Evolutionary conservation across 140 eudicot genomes (phyloP).

Genomic region (Stevia rebaudiana): DNA sequence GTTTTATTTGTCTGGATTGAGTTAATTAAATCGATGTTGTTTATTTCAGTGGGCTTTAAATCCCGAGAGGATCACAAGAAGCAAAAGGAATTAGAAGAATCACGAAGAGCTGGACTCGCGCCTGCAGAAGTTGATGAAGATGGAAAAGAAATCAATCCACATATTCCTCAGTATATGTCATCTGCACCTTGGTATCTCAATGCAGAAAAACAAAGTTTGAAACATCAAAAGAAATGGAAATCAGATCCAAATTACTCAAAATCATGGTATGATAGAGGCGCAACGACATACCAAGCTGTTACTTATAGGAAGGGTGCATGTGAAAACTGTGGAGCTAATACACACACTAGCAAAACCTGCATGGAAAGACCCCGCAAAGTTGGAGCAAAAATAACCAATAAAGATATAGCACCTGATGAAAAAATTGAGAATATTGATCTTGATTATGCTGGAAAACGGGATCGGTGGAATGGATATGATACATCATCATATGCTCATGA

Average conservation of each 20-base stretch:
- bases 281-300: constrained; percentile 59
- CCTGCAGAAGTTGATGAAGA: constrained; percentile 92
- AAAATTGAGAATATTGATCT: constrained; percentile 73
- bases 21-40: no score
- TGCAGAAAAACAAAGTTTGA: constrained; percentile 71
- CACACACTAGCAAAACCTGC: constrained; percentile 60
- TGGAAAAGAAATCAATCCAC: constrained; percentile 97
- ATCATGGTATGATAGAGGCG: constrained; percentile 83
- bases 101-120: constrained; percentile 78
- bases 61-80: no score
- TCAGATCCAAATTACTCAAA: constrained; percentile 70
- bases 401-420: constrained; percentile 76
- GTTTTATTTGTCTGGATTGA: no score
- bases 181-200: constrained; percentile 98
- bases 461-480: constrained; percentile 87
- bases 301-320: constrained; percentile 86
- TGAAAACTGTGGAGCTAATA: constrained; percentile 83
- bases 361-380: constrained; percentile 75
- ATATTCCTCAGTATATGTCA: constrained; percentile 93
- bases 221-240: constrained; percentile 89
- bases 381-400: constrained; percentile 68
- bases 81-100: constrained; percentile 42
- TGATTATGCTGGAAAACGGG: constrained; percentile 84
- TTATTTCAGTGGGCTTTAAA: no score
- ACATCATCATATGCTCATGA: constrained; percentile 62